A percentile compares a stretch with the other conserved stretches of the same genome.
phyloP scores from a whole-genome alignment of 2,329 filamentous ascomycete genomes.

The Emmonsiellopsis sp. region DNA sequence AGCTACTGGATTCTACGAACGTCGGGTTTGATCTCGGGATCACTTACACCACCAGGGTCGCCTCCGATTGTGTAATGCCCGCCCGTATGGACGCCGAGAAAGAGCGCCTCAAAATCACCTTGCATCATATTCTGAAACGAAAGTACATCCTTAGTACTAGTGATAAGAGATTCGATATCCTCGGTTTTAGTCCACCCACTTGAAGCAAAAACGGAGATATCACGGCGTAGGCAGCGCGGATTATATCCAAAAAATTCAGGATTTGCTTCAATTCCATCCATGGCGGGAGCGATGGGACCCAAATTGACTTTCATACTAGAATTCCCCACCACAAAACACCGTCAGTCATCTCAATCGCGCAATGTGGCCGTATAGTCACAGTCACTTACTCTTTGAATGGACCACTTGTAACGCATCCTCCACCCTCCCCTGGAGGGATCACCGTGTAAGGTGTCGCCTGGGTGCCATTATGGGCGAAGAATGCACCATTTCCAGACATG shows the following conservation, averaged over 20 bases:
- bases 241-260: slow-evolving; percentile 17
- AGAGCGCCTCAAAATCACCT: background rate
- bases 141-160: background rate
- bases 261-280: slow-evolving; percentile 9
- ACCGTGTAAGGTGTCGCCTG: background rate
- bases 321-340: background rate
- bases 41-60: background rate
- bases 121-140: background rate
- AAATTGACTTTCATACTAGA: slow-evolving; percentile 27
- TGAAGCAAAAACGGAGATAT: slow-evolving; percentile 22
- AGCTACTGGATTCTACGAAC: background rate
- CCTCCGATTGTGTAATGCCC: slow-evolving; percentile 2
- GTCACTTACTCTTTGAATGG: slow-evolving; percentile 12
- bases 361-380: no score
- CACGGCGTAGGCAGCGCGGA: slow-evolving; percentile 25
- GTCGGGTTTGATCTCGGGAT: background rate
- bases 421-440: slow-evolving; percentile 10
- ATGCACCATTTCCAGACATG: slow-evolving; percentile 16
- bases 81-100: background rate
- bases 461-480: slow-evolving; percentile 3
- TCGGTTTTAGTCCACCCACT: background rate
- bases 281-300: slow-evolving; percentile 13
- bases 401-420: slow-evolving; percentile 18
- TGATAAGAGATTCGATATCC: slow-evolving; percentile 1
- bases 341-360: background rate